Base-by-base conservation (phyloP, 2,329 filamentous ascomycete genomes). In the Fusarium tricinctum region DNA sequence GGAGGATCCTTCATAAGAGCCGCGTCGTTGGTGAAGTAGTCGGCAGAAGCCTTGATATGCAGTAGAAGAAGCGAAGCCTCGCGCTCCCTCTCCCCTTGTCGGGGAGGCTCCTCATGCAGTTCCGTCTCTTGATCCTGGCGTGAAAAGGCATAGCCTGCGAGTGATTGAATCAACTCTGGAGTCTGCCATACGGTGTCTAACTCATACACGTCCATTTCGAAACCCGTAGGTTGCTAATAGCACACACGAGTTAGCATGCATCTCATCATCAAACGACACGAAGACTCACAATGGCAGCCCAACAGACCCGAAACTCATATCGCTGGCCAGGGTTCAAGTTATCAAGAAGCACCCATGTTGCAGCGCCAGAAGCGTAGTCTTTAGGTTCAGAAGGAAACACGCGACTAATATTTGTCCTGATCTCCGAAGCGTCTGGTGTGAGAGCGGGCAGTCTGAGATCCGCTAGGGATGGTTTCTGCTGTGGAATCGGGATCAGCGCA, bases 241-340 rank as follows among this genome's bases (percentile, higher is more conserved):
- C 26, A 23, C n/a, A 32, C 4, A 14, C 26, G 17, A 6, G 44
- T 73, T 53, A 73, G 60, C 35, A 39, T 45, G 30, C 35, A 15
- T 40, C n/a, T 40, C 32, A 43, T 14, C 7, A 6, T 14, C 6
- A 19, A 33, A 33, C 17, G 26, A 33, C 28, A 40, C 13, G 22
- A 33, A 43, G 32, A 85, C 92, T 80, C 85, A 97, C 95, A 63
- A 91, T 96, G 40, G 96, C 96, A 63, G 93, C 86, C 94, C 95
- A 99, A 81, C 95, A 98, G 62, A 97, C 85, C 55, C 96, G 89
- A 48, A 97, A 86, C 82, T 99, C 96, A 83, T 98, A 97, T 69
- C 94, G 87, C 74, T 91, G 90, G 13, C 88, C 88, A 35, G 88
- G 85, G n/a, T 80, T 84, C 55, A 99, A 83, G 33, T 85, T 81